Conservation (phyloP, 1,284 basidiomycete genomes). For the Apiotrichum montevideense region DNA sequence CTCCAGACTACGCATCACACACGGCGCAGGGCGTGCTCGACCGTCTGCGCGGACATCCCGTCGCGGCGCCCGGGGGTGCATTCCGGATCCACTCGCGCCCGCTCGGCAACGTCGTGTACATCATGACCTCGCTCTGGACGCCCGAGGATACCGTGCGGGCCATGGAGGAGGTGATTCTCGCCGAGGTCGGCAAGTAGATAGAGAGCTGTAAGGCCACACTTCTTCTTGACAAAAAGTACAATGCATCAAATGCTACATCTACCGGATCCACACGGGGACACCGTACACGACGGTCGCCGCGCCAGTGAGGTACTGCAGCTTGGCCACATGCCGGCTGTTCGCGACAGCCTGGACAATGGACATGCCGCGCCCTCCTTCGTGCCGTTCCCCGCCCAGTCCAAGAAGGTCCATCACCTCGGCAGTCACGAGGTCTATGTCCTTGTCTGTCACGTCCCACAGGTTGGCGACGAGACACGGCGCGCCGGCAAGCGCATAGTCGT, state of each 20-base stretch:
- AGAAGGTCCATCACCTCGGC: slow-evolving; percentile 74
- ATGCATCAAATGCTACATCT: not conserved
- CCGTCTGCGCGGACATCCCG: slow-evolving; percentile 20
- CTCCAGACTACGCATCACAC: slow-evolving; percentile 66
- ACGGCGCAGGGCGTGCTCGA: slow-evolving; percentile 60
- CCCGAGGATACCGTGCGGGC: slow-evolving; percentile 34
- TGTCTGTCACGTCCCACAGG: slow-evolving; percentile 97
- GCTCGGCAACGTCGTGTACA: slow-evolving; percentile 85
- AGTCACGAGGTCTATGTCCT: slow-evolving; percentile 90
- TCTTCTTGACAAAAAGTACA: not conserved
- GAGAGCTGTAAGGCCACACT: not conserved
- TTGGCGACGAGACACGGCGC: slow-evolving; percentile 90
- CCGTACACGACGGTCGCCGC: slow-evolving; percentile 93
- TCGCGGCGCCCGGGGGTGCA: slow-evolving; percentile 12
- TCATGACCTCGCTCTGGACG: slow-evolving; percentile 74
- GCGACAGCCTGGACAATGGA: slow-evolving; percentile 70
- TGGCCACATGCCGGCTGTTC: slow-evolving; percentile 69
- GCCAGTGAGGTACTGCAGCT: slow-evolving; percentile 89
- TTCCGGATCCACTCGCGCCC: slow-evolving; percentile 83
- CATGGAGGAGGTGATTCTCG: slow-evolving; percentile 36
- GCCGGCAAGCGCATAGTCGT: slow-evolving; percentile 91
- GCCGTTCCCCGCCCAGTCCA: slow-evolving; percentile 49
- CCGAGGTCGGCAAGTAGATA: slow-evolving; percentile 15
- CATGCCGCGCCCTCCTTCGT: slow-evolving; percentile 45
- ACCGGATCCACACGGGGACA: slow-evolving; percentile 56